Evolutionary conservation across 177 flowering plant genomes (phyloP), one percentile per base, ranked within the genome.

Genomic region (Vitis hybrid): DNA sequence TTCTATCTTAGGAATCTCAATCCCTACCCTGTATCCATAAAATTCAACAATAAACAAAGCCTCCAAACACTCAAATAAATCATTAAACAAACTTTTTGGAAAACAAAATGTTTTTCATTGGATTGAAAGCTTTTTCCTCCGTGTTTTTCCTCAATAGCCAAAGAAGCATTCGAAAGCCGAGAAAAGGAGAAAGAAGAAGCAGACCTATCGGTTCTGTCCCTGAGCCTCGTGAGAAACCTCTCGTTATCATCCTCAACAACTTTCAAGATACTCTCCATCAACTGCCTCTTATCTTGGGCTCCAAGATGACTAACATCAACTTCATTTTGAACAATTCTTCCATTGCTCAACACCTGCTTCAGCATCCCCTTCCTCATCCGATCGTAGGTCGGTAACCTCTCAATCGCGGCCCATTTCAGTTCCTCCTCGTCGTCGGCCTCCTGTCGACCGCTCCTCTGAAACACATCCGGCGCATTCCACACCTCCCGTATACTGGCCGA

Each of bases 401-500:
- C 85, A 13, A 77, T 67, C 20, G 85, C 81, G 11, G 85, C 85
- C 85, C 81, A 80, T 63, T 58, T 67, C 5, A 82, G 80, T 69
- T 68, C 77, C 59, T 75, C 76, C 65, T 81, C 84, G 21, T 81
- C 84, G 41, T 58, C 48, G 48, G 9, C 48, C 48, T 1, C 76
- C 67, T 54, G 76, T 11, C 72, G 55, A 41, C 71, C 61, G 55
- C 70, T 73, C 74, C 73, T 41, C 10, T 30, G 58, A 57, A 17
- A 75, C 48, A 41, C 48, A 41, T 41, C 48, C 2, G 8, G 9
- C 48, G 48, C 48, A 41, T 41, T 41, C 48, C 48, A 41, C 9
- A 41, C 48, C 48, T 41, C 48, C 48, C 48, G 48, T 41, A 41
- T 41, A 41, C 48, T 41, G 0, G 9, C 9, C 48, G 48, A 41